phyloP scores from a whole-genome alignment of 2,329 filamentous ascomycete genomes.

The Venturia effusa region DNA sequence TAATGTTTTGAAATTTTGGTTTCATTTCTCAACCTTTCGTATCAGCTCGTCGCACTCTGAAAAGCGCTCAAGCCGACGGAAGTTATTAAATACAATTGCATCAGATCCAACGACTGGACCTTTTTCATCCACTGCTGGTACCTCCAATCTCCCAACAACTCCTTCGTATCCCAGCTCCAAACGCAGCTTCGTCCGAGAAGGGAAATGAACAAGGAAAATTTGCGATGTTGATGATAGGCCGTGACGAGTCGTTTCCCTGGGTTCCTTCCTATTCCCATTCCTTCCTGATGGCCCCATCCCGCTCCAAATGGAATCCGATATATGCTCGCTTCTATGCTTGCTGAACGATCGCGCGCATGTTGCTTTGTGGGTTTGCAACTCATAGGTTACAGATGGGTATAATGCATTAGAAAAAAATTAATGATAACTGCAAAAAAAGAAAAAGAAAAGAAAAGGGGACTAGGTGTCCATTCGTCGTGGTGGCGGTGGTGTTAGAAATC shows the following conservation, averaged over 20 bases:
- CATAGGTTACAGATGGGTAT: constrained; percentile 7
- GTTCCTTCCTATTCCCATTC: neutral
- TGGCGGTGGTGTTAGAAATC: constrained; percentile 11
- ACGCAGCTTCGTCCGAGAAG: neutral
- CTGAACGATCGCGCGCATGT: neutral
- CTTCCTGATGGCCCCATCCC: neutral
- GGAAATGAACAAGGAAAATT: neutral
- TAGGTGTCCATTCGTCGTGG: constrained; percentile 19
- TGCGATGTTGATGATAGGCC: neutral
- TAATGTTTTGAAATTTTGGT: neutral
- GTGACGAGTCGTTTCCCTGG: neutral
- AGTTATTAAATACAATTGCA: neutral
- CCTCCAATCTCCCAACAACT: neutral
- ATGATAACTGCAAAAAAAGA: neutral
- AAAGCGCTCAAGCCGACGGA: neutral
- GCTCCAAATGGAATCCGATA: neutral
- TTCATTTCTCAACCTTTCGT: neutral
- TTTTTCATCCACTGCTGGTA: neutral
- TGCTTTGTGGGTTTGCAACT: neutral
- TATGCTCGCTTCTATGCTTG: neutral
- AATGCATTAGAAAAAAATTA: constrained; percentile 8
- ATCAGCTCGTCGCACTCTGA: neutral
- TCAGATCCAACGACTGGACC: neutral
- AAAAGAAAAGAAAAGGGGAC: constrained; percentile 11
- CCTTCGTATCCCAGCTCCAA: neutral